These are phyloP conservation scores for Paracorniculantispora psalliotae DNA, from an alignment of 2,329 filamentous ascomycete species.

Conservation along the genomic window DNA sequence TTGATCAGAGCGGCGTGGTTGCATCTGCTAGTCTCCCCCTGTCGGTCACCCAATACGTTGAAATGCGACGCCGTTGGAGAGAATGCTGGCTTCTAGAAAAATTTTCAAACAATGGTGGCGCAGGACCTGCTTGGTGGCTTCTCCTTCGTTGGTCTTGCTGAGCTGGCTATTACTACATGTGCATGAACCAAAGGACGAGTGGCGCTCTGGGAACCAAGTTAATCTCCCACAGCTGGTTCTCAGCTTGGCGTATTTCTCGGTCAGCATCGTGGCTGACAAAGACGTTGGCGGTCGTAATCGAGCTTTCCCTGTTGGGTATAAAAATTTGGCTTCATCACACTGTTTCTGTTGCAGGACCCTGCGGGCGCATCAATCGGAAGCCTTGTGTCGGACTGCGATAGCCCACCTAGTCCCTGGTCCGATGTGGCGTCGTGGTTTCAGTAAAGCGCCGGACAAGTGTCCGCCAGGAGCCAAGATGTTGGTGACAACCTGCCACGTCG, in stretches of 20 bases:
- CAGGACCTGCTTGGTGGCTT: constrained; percentile 1
- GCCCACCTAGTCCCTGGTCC: neutral
- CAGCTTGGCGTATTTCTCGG: neutral
- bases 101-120: neutral
- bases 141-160: constrained; percentile 1
- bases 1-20: neutral
- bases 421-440: constrained; percentile 7
- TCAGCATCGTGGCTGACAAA: constrained; percentile 7
- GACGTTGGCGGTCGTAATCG: neutral
- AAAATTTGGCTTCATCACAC: neutral
- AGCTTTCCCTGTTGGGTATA: neutral
- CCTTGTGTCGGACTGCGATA: neutral
- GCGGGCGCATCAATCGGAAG: neutral
- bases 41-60: neutral
- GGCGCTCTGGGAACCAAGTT: neutral
- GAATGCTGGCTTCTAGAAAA: neutral
- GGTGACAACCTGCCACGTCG: neutral
- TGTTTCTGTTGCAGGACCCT: neutral
- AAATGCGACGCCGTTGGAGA: neutral
- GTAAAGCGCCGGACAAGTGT: neutral
- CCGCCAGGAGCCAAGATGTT: neutral
- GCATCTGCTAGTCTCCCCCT: neutral
- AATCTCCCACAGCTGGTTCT: neutral
- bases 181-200: constrained; percentile 9
- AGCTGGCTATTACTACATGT: constrained; percentile 9